Evolutionary conservation across 495 filamentous ascomycete species (phyloP).

Genomic region (Aspergillus nidulans): DNA sequence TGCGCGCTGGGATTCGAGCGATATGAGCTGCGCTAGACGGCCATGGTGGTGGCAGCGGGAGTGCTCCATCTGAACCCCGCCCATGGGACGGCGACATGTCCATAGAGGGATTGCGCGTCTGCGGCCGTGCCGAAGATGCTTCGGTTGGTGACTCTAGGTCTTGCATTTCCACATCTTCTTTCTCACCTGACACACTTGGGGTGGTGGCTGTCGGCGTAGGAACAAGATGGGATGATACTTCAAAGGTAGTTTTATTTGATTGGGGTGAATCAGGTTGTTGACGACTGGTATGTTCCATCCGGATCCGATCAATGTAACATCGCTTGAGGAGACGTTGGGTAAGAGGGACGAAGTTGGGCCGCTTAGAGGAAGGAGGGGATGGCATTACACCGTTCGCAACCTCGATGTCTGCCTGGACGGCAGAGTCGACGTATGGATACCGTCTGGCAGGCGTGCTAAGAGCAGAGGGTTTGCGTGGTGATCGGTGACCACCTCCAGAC

Average conservation of each 20-base stretch:
- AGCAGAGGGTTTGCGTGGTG: slow-evolving; percentile 31
- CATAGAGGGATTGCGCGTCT: not conserved
- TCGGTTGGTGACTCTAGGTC: slow-evolving; percentile 18
- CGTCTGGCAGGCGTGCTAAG: slow-evolving; percentile 25
- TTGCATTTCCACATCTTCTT: slow-evolving; percentile 35
- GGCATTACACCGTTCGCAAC: slow-evolving; percentile 25
- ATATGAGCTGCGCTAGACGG: slow-evolving; percentile 40
- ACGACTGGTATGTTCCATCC: slow-evolving; percentile 24
- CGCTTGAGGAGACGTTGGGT: slow-evolving; percentile 42
- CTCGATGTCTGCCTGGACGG: slow-evolving; percentile 43
- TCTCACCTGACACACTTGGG: slow-evolving; percentile 17
- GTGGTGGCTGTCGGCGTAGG: slow-evolving; percentile 12
- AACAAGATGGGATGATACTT: slow-evolving; percentile 9
- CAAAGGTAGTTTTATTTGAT: not conserved
- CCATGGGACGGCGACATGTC: slow-evolving; percentile 16
- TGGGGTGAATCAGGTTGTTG: slow-evolving; percentile 12
- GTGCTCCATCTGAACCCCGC: slow-evolving; percentile 25
- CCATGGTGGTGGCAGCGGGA: slow-evolving; percentile 26
- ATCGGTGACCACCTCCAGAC: slow-evolving; percentile 17
- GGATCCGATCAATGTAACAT: slow-evolving; percentile 39
- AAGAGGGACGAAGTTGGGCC: slow-evolving; percentile 31
- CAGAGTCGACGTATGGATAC: slow-evolving; percentile 41
- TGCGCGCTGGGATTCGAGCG: slow-evolving; percentile 24
- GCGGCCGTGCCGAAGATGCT: slow-evolving; percentile 7
- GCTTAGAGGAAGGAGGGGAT: slow-evolving; percentile 13